Conservation (phyloP, 2,329 filamentous ascomycete genomes). For the Talaromyces sp. region DNA sequence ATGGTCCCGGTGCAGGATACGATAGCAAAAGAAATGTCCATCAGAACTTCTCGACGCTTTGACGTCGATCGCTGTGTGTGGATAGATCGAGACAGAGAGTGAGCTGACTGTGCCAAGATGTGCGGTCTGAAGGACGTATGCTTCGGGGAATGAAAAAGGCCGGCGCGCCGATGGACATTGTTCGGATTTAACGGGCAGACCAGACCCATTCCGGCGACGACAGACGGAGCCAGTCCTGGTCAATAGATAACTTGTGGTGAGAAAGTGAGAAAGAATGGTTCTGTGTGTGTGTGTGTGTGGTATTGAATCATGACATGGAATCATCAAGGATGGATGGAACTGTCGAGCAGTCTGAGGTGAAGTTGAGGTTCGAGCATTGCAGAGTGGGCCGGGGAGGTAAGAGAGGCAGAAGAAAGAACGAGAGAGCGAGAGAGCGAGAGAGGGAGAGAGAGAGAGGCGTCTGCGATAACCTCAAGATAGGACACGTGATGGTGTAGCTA, state of each 20-base stretch:
- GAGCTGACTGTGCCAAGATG: background rate
- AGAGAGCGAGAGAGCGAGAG: too few species aligned
- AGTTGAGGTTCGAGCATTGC: background rate
- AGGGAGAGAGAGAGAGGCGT: background rate
- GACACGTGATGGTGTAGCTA: background rate
- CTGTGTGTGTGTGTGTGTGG: background rate
- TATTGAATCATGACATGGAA: background rate
- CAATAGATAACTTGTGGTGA: background rate
- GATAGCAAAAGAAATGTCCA: background rate
- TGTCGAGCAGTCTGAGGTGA: background rate
- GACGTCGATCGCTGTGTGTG: background rate
- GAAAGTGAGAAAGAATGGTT: background rate
- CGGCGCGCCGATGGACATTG: slow-evolving; percentile 5
- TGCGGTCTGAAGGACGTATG: slow-evolving; percentile 4
- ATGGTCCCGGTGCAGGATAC: background rate
- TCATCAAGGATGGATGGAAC: background rate
- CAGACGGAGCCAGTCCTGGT: background rate
- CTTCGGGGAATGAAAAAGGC: background rate
- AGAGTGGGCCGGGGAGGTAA: background rate
- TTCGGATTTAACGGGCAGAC: background rate
- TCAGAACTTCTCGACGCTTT: slow-evolving; percentile 7
- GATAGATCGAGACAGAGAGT: background rate
- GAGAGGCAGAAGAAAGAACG: too few species aligned
- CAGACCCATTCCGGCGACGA: background rate
- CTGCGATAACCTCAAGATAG: background rate